These are phyloP conservation scores for Saccharomyces eubayanus DNA, from an alignment of 805 yeast species.

Conservation along the genomic window DNA sequence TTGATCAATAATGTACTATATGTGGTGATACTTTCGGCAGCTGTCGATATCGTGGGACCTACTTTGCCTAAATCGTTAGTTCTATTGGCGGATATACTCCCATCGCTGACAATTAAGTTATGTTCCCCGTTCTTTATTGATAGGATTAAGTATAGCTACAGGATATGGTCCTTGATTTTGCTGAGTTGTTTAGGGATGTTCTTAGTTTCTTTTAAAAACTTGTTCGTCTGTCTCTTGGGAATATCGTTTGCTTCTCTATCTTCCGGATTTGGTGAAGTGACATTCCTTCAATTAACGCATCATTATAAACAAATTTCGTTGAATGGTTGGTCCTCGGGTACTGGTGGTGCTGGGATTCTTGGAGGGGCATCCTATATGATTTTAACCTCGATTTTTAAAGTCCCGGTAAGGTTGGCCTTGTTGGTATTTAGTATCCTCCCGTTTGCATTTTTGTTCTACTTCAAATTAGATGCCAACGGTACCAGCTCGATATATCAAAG, in stretches of 20 bases:
- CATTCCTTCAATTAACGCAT: constrained; percentile 82
- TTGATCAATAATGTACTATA: constrained; percentile 80
- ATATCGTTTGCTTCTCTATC: constrained; percentile 72
- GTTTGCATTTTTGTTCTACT: constrained; percentile 39
- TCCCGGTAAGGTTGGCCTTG: constrained; percentile 48
- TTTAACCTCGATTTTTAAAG: constrained; percentile 58
- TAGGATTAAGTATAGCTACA: constrained; percentile 43
- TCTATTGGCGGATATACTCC: constrained; percentile 76
- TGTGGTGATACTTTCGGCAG: constrained; percentile 87
- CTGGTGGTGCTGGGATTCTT: constrained; percentile 89
- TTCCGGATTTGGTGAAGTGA: constrained; percentile 85
- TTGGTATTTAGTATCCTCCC: constrained; percentile 53
- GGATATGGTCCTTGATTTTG: constrained; percentile 48
- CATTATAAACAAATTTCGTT: constrained; percentile 53
- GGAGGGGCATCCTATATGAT: constrained; percentile 71
- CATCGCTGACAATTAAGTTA: constrained; percentile 65
- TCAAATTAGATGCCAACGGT: constrained; percentile 15
- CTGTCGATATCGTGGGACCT: constrained; percentile 83
- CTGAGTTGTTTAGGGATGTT: constrained; percentile 72
- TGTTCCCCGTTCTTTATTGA: constrained; percentile 76
- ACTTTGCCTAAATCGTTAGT: constrained; percentile 78
- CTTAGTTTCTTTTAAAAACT: constrained; percentile 35
- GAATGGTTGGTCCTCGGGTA: constrained; percentile 87
- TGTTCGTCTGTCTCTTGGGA: constrained; percentile 48
- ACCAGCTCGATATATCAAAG: background rate